Evolutionary conservation across 495 filamentous ascomycete genomes (phyloP), one percentile per base, ranked within the genome.

Genomic region (Aeminium ludgeri): DNA sequence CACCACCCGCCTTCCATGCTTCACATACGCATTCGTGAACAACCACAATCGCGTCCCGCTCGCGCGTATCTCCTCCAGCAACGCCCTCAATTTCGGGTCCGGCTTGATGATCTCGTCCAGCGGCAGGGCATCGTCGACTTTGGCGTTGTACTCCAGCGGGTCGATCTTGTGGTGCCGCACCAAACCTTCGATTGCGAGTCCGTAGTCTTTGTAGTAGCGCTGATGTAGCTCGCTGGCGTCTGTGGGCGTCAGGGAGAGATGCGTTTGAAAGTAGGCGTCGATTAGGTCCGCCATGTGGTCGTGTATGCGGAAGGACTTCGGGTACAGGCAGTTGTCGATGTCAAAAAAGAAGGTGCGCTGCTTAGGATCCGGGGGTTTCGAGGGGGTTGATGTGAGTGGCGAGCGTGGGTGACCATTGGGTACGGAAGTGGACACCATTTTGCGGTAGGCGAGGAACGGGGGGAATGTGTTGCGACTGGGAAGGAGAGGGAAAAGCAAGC

Each of bases 101-200:
- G 82, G 82, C 31, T 65, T 76, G 53, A 99, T 75, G 57, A 95
- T 71, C 7, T 63, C 63, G 41, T 94, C 85, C 10, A 99, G 71
- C 0, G 91, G 87, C 18, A 99, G 64, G 0, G 91, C 87, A 54
- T 99, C 91, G 57, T 99, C 91, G 19, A 96, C 91, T 60, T 86
- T 75, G 45, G 68, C 59, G 58, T 99, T 99, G 69, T 94, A 99
- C 20, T 86, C 85, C 2, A 99, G 68, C 1, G 91, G 79, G 52
- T 99, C 85, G 52, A 99, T 89, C 59, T 87, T 79, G 61, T 99
- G 91, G 59, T 95, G 78, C 18, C 82, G 76, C 0, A 92, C 86
- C 1, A 99, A 67, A 0, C 91, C 91, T 56, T 92, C 82, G 49
- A 99, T 86, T n/a, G 91, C 86, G 2, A 96, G 74, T 16, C 91